These are phyloP conservation scores for Exophiala sp. DNA, from an alignment of 2,329 filamentous ascomycete genomes.

Conservation along the genomic window DNA sequence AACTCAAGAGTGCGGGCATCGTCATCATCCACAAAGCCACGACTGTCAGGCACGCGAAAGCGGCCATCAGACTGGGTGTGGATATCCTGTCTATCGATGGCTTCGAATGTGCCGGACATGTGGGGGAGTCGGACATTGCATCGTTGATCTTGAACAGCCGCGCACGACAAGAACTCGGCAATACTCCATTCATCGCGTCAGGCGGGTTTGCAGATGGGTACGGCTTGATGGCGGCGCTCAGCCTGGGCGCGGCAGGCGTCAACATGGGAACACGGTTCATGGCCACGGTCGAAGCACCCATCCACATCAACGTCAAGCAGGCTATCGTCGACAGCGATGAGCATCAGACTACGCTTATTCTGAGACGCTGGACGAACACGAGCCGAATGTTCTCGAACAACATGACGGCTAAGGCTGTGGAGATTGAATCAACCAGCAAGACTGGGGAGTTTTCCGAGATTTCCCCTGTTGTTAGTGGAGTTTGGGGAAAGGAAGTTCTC, in stretches of 20 bases:
- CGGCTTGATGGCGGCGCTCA: constrained; percentile 82
- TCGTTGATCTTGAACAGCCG: constrained; percentile 67
- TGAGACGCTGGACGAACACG: too few relatives aligned
- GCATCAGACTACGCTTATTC: too few relatives aligned
- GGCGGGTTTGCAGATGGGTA: constrained; percentile 88
- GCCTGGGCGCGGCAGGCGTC: constrained; percentile 82
- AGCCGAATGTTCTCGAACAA: too few relatives aligned
- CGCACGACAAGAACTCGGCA: constrained; percentile 51
- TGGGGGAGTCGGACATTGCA: constrained; percentile 52
- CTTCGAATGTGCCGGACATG: constrained; percentile 83
- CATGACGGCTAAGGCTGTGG: too few relatives aligned
- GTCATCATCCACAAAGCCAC: constrained; percentile 96
- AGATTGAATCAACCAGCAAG: too few relatives aligned
- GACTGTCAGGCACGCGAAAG: constrained; percentile 85
- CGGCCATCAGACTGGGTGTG: constrained; percentile 86
- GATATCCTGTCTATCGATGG: constrained; percentile 96
- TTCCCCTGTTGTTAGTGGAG: too few relatives aligned
- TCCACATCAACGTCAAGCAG: constrained; percentile 89
- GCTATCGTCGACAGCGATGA: constrained; percentile 66
- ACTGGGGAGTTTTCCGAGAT: too few relatives aligned
- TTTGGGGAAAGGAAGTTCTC: too few relatives aligned
- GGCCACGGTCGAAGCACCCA: constrained; percentile 89
- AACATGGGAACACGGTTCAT: constrained; percentile 99
- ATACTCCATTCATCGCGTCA: too few relatives aligned
- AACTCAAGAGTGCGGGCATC: constrained; percentile 74